Conservation (phyloP, 208 protist genomes). For the Leptomonas seymouri region DNA sequence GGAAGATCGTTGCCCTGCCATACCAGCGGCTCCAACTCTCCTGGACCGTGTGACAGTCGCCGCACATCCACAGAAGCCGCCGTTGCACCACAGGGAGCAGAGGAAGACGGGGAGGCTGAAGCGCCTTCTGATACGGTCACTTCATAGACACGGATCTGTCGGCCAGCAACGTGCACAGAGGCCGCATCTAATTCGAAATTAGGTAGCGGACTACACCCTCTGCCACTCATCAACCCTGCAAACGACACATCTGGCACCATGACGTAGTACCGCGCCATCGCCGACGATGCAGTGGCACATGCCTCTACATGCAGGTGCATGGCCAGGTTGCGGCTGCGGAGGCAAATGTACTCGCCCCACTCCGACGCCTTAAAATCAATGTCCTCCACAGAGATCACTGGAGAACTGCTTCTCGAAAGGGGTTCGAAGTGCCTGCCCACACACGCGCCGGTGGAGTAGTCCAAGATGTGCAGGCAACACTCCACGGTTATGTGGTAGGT, state of each 20-base stretch:
- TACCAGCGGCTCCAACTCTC: conserved; percentile 9
- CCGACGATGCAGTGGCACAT: background rate
- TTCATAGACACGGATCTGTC: conserved; percentile 29
- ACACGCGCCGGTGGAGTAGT: conserved; percentile 47
- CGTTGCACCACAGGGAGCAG: too few species aligned
- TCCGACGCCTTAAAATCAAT: background rate
- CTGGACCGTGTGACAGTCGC: conserved; percentile 4
- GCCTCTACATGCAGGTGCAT: conserved; percentile 15
- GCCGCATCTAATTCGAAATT: background rate
- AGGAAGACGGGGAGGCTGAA: background rate
- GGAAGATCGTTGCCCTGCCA: background rate
- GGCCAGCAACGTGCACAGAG: conserved; percentile 13
- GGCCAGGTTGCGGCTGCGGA: conserved; percentile 29
- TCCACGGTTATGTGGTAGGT: conserved; percentile 18
- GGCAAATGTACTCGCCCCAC: conserved; percentile 18
- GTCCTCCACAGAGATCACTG: conserved; percentile 12
- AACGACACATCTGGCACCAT: conserved; percentile 33
- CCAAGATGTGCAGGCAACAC: conserved; percentile 46
- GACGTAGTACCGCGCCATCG: conserved; percentile 20
- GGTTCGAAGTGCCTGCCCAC: conserved; percentile 20
- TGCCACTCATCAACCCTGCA: conserved; percentile 23
- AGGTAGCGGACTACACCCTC: background rate
- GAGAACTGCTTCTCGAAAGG: background rate
- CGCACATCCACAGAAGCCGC: background rate
- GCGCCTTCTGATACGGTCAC: background rate